A percentile compares a stretch with the other conserved stretches of the same genome.
phyloP scores from a whole-genome alignment of 345 rosid genomes.

The Noccaea caerulescens region DNA sequence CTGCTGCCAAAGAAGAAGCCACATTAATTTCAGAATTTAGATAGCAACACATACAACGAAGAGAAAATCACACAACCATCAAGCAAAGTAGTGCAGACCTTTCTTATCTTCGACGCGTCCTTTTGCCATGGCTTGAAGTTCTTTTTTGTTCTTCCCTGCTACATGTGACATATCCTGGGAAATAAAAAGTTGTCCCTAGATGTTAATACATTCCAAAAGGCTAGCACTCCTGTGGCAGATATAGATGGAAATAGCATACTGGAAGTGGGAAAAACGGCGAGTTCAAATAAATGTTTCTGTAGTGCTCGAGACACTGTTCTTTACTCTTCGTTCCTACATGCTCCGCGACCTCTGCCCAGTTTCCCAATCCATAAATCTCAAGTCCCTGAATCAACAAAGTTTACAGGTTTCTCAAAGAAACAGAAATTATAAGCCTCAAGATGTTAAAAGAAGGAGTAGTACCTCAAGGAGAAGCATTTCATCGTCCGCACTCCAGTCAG shows the following conservation, averaged over 20 bases:
- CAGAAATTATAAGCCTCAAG: not conserved
- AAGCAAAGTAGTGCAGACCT: constrained; percentile 52
- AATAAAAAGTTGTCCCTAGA: constrained; percentile 10
- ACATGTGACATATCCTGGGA: constrained; percentile 94
- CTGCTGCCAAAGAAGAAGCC: constrained; percentile 61
- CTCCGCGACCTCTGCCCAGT: constrained; percentile 96
- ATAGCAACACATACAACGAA: not conserved
- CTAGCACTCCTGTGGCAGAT: constrained; percentile 9
- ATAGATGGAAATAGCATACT: constrained; percentile 49
- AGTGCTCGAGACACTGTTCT: constrained; percentile 88
- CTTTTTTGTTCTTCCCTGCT: constrained; percentile 87
- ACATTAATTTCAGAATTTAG: constrained; percentile 21
- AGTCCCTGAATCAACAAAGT: constrained; percentile 64
- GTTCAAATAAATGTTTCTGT: constrained; percentile 67
- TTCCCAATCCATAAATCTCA: constrained; percentile 97
- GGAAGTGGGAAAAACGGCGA: constrained; percentile 94
- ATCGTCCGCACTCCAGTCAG: constrained; percentile 98
- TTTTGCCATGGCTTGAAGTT: constrained; percentile 98
- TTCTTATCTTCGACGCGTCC: constrained; percentile 84
- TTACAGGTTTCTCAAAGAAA: not conserved
- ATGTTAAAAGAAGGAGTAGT: constrained; percentile 33
- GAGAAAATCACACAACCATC: constrained; percentile 13
- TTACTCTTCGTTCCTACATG: constrained; percentile 98
- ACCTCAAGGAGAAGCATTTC: constrained; percentile 98
- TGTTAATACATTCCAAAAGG: constrained; percentile 14